A percentile compares a stretch with the other conserved stretches of the same genome.
Conservation (phyloP, 2,329 filamentous ascomycete species). For the Stagonosporopsis vannaccii region DNA sequence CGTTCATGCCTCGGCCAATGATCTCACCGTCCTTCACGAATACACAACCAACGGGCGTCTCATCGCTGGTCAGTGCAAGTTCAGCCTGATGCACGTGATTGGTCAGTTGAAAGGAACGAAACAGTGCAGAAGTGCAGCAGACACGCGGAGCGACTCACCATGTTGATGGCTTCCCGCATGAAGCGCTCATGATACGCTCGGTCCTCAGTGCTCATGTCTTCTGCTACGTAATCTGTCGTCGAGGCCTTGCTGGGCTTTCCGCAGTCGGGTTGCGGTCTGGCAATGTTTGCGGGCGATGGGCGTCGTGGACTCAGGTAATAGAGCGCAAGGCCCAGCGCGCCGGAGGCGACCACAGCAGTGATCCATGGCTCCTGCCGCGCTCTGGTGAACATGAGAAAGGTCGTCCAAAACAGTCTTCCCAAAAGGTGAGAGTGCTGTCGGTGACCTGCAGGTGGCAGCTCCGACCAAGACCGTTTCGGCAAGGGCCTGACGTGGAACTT, state of each 20-base stretch:
- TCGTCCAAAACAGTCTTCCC: constrained; percentile 25
- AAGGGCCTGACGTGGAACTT: constrained; percentile 46
- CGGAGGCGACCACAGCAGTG: constrained; percentile 27
- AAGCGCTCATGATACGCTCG: constrained; percentile 66
- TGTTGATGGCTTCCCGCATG: constrained; percentile 85
- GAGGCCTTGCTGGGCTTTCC: constrained; percentile 37
- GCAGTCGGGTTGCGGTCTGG: constrained; percentile 16
- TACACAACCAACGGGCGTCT: constrained; percentile 96
- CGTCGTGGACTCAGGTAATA: constrained; percentile 25
- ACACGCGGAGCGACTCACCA: constrained; percentile 63
- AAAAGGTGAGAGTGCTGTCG: constrained; percentile 31
- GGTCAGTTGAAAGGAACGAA: constrained; percentile 29
- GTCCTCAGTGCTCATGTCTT: constrained; percentile 47
- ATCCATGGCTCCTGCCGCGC: constrained; percentile 32
- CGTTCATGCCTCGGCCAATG: constrained; percentile 93
- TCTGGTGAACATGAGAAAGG: constrained; percentile 29
- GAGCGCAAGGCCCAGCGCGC: constrained; percentile 31
- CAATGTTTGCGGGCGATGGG: constrained; percentile 15
- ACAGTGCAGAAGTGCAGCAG: constrained; percentile 8
- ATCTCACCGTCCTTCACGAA: constrained; percentile 81
- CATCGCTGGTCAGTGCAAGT: constrained; percentile 79
- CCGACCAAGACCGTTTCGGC: constrained; percentile 36
- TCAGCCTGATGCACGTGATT: constrained; percentile 68
- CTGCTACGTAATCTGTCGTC: constrained; percentile 32
- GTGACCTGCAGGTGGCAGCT: constrained; percentile 23